Percentiles rank a stretch among this genome's conserved stretches.
These are phyloP conservation scores for Brachypodium distachyon DNA, from an alignment of 202 grass and related monocot species.

Conservation along the genomic window DNA sequence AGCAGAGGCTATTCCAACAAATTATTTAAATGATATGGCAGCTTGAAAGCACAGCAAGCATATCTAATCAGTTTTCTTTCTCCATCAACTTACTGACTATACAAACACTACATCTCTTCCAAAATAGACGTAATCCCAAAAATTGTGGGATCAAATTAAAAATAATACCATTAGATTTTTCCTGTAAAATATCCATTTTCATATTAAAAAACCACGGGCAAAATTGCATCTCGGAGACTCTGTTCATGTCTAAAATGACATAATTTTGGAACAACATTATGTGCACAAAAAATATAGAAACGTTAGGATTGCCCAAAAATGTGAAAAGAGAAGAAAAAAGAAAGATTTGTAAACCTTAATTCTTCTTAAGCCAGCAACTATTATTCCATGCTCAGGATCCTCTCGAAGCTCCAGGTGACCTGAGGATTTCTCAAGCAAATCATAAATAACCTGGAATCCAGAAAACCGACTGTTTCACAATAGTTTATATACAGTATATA, in stretches of 20 bases:
- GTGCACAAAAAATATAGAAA: neutral
- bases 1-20: neutral
- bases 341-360: conserved; percentile 70
- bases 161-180: too few relatives aligned
- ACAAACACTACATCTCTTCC: neutral
- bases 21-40: neutral
- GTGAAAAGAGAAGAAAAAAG: neutral
- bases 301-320: neutral
- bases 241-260: too few relatives aligned
- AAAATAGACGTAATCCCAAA: too few relatives aligned
- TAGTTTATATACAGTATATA: neutral
- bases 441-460: conserved; percentile 87
- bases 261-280: too few relatives aligned
- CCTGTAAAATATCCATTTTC: too few relatives aligned
- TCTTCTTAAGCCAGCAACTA: conserved; percentile 94
- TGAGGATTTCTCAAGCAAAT: conserved; percentile 99
- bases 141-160: too few relatives aligned
- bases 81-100: neutral
- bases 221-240: too few relatives aligned
- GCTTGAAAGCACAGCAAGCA: neutral
- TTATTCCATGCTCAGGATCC: conserved; percentile 91
- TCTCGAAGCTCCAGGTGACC: conserved; percentile 96
- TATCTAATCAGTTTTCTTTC: neutral
- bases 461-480: conserved; percentile 17
- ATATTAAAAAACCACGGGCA: too few relatives aligned